These are phyloP conservation scores for Cymbomonas tetramitiformis DNA, from an alignment of 139 green algal species.

Conservation along the genomic window DNA sequence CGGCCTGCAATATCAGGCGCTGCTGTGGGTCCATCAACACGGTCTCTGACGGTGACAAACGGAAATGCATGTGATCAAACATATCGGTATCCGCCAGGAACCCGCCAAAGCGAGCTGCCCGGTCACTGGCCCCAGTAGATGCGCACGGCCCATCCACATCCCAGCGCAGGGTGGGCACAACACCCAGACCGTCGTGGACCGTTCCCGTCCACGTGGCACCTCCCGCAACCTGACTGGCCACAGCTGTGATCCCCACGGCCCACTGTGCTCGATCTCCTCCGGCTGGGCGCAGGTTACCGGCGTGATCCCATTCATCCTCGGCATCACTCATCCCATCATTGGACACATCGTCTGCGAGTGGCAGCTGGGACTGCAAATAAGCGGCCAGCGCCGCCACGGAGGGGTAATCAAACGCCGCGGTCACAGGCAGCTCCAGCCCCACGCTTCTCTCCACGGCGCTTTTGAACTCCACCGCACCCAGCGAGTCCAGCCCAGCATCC, in stretches of 20 bases:
- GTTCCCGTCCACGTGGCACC: no score
- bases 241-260: no score
- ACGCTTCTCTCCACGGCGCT: conserved; percentile 14
- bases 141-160: background rate
- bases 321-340: no score
- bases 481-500: conserved; percentile 58
- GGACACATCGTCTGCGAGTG: no score
- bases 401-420: conserved; percentile 46
- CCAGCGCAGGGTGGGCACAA: no score
- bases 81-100: conserved; percentile 37
- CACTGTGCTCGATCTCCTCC: no score
- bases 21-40: background rate
- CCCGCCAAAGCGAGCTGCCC: conserved; percentile 41
- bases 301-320: no score
- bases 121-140: conserved; percentile 1
- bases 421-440: conserved; percentile 33
- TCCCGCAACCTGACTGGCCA: no score
- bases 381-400: conserved; percentile 3
- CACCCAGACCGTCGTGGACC: no score
- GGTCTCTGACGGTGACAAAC: background rate
- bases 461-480: conserved; percentile 42
- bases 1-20: conserved; percentile 26
- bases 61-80: conserved; percentile 44
- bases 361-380: background rate
- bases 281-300: no score